Conservation (phyloP, 2,329 filamentous ascomycete genomes). For the Trichocomaceae sp. region DNA sequence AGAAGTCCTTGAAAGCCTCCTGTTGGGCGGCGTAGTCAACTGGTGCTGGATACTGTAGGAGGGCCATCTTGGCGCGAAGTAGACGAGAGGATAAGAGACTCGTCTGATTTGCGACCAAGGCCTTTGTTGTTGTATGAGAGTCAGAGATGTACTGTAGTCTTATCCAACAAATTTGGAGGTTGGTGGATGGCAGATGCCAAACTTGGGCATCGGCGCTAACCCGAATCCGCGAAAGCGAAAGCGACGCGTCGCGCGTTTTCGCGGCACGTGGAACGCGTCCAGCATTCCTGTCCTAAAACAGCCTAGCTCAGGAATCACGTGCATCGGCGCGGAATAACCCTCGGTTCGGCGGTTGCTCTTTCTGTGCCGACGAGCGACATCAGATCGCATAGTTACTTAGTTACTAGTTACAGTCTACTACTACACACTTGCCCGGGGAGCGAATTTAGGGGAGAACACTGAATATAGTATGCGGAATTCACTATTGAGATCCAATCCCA, state of each 20-base stretch:
- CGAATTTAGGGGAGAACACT: too few relatives aligned
- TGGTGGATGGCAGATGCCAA: constrained; percentile 16
- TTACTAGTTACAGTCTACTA: too few relatives aligned
- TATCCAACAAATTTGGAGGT: constrained; percentile 14
- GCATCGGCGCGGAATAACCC: constrained; percentile 15
- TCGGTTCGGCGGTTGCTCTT: constrained; percentile 7
- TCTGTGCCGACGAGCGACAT: constrained; percentile 2
- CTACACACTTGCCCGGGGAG: not conserved
- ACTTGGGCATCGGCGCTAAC: constrained; percentile 10
- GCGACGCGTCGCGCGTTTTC: constrained; percentile 23
- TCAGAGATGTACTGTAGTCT: not conserved
- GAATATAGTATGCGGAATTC: constrained; percentile 1
- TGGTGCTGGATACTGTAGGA: constrained; percentile 68
- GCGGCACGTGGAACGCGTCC: constrained; percentile 20
- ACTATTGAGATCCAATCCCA: not conserved
- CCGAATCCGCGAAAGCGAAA: constrained; percentile 8
- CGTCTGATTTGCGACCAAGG: constrained; percentile 1
- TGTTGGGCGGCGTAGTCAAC: constrained; percentile 87
- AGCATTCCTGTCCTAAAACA: constrained; percentile 10
- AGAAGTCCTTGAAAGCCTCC: constrained; percentile 73
- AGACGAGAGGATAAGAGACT: constrained; percentile 14
- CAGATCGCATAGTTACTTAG: constrained; percentile 2
- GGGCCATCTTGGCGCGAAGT: constrained; percentile 60
- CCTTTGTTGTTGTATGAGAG: not conserved
- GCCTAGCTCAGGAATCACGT: not conserved